Base-by-base conservation (phyloP, 352 stramenopile genomes). In the Phytophthora pinifolia region DNA sequence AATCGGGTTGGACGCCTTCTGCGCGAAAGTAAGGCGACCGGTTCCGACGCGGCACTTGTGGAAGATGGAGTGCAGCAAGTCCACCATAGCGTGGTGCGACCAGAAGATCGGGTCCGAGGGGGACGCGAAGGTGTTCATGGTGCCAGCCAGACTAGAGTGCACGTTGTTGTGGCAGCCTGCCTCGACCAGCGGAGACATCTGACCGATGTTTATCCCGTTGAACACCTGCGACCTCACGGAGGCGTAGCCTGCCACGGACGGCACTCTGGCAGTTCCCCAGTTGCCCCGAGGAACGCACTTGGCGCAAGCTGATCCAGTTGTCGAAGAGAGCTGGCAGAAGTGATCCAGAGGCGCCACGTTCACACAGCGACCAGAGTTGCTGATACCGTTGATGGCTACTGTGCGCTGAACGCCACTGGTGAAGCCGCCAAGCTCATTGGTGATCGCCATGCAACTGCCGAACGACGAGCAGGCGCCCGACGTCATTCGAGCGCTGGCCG, bases 81-180 rank as follows among this genome's bases (percentile, higher is more conserved):
- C 83, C 4, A 93, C 57, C 52, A 74, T 85, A 2, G 75, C 65
- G 58, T 93, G 83, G 45, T 89, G 77, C 17, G 79, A 90, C 70
- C 70, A 93, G 54, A 93, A 93, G 18, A 91, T 60, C 9, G 80
- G 80, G 35, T 93, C 83, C 0, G 66, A 29, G 0, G 81, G 76
- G 12, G 79, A 75, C 29, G 67, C 59, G 43, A 87, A 79, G 2
- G 70, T 78, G 2, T 56, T 53, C 70, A 93, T 90, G 6, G 66
- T 74, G 13, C 66, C 60, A n/a, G n/a, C 72, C 8, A 91, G 51
- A 18, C 65, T 63, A 3, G 57, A 62, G 61, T 93, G 80, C 3
- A 91, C 61, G 33, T 76, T 82, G 64, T 90, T 88, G 76, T 92
- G 79, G 32, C 64, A 63, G 0, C 74, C 75, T 10, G 53, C 20